A percentile compares a stretch with the other conserved stretches of the same genome.
These are phyloP conservation scores for Fusarium euwallaceae DNA, from an alignment of 2,329 filamentous ascomycete species.

Conservation along the genomic window DNA sequence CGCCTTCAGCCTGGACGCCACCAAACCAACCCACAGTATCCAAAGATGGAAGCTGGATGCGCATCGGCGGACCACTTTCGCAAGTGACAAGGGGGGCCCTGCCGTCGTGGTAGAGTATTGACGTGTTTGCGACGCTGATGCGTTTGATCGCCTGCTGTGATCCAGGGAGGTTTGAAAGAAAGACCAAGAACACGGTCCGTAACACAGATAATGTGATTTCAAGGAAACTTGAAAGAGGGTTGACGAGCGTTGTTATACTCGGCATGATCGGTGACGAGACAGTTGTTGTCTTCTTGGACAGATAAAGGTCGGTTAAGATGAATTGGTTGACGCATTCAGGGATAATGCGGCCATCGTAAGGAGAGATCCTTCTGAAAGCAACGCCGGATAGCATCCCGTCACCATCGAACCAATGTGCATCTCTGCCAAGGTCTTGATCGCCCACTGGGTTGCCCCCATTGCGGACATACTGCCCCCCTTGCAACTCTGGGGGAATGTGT, in stretches of 20 bases:
- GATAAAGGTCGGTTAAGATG: slow-evolving; percentile 74
- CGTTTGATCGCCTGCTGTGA: slow-evolving; percentile 70
- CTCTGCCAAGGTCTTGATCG: slow-evolving; percentile 70
- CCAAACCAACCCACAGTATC: slow-evolving; percentile 80
- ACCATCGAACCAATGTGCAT: slow-evolving; percentile 81
- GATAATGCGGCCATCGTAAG: slow-evolving; percentile 54
- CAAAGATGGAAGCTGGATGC: slow-evolving; percentile 72
- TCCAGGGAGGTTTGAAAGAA: slow-evolving; percentile 40
- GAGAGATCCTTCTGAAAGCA: slow-evolving; percentile 60
- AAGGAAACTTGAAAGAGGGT: slow-evolving; percentile 54
- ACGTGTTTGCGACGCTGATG: slow-evolving; percentile 79
- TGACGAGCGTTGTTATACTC: slow-evolving; percentile 76
- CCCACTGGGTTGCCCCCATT: slow-evolving; percentile 78
- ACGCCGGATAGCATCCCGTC: slow-evolving; percentile 82
- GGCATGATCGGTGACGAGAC: slow-evolving; percentile 71
- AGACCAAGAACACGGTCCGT: slow-evolving; percentile 55
- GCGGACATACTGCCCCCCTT: slow-evolving; percentile 78
- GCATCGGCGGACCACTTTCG: slow-evolving; percentile 78
- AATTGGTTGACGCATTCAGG: slow-evolving; percentile 79
- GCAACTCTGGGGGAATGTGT: slow-evolving; percentile 72
- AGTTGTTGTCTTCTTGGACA: slow-evolving; percentile 62
- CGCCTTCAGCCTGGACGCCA: slow-evolving; percentile 68
- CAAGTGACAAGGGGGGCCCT: slow-evolving; percentile 76
- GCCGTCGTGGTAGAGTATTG: slow-evolving; percentile 75
- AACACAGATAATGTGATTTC: slow-evolving; percentile 12